A percentile compares a stretch with the other conserved stretches of the same genome.
These are phyloP conservation scores for Litsea cubeba DNA, from an alignment of 164 flowering plant genomes.

Conservation along the genomic window DNA sequence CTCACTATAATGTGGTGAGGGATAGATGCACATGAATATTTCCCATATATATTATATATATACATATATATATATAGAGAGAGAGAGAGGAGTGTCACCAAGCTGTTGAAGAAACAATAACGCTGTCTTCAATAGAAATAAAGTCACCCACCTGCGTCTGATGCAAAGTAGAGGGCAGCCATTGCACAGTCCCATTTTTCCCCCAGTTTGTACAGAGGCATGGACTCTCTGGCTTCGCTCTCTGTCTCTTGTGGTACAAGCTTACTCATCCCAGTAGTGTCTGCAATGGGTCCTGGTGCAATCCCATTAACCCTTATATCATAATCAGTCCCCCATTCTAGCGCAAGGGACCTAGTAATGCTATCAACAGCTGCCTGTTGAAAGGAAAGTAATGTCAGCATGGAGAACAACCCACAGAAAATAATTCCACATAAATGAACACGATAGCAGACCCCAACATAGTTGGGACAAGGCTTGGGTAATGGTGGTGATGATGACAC, in stretches of 20 bases:
- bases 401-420: background rate
- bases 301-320: conserved; percentile 88
- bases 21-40: too few species aligned
- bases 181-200: conserved; percentile 94
- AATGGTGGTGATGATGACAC: background rate
- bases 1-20: too few species aligned
- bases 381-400: background rate
- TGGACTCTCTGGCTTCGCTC: conserved; percentile 28
- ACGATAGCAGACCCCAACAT: background rate
- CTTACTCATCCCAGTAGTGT: conserved; percentile 69
- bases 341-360: conserved; percentile 67
- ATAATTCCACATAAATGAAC: background rate
- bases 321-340: conserved; percentile 91
- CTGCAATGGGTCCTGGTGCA: conserved; percentile 87
- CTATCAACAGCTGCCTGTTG: conserved; percentile 83
- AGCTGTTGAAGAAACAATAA: background rate
- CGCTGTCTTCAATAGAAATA: background rate
- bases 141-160: background rate
- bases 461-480: too few species aligned
- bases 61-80: background rate
- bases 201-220: conserved; percentile 68
- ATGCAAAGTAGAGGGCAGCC: conserved; percentile 70
- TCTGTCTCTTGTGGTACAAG: conserved; percentile 63
- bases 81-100: background rate
- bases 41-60: too few species aligned